Evolutionary conservation across 257 asterid species (phyloP), one percentile per base, ranked within the genome.

Genomic region (Osmanthus fragrans): DNA sequence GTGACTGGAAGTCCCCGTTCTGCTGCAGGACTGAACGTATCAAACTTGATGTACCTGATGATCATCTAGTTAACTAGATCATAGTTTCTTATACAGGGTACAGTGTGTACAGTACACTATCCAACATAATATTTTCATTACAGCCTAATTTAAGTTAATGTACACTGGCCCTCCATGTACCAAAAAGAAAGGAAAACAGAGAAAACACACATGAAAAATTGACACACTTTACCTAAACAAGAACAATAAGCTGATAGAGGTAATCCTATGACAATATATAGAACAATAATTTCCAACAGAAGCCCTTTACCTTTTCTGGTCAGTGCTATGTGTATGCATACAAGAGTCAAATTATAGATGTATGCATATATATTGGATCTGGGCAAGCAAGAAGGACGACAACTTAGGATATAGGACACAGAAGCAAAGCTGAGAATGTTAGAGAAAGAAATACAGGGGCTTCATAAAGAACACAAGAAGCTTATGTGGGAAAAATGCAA

Each of bases 1-100:
- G 99, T 92, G 5, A 96, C 99, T 0, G 99, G 98, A 82, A 96
- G 97, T 6, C 99, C 98, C 40, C 89, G 82, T 82, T 93, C 98
- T 5, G 77, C 96, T 74, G 97, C 98, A 67, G 99, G 99, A 78
- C 97, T 93, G 89, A 96, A 96, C 6, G 97, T 96, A 80, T 96
- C 99, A 81, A 96, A 96, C 92, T 96, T 96, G 82, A 87, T 84
- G 81, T 90, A 96, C 99, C 98, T 96, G 94, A 72, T 68, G 71
- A 80, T 82, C 82, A 81, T 72, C 82, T 68, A 83, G 10, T 60
- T 39, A 58, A 51, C 42, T 65, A 37, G 77, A 51, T 66, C 40
- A n/a, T 45, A 51, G 37, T 45, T 36, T 66, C 73, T n/a, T 45
- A n/a, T 19, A 54, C 27, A 54, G 8, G 8, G 64, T n/a, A 54